These are phyloP conservation scores for Fusarium torulosum DNA, from an alignment of 2,329 filamentous ascomycete species.

Conservation along the genomic window DNA sequence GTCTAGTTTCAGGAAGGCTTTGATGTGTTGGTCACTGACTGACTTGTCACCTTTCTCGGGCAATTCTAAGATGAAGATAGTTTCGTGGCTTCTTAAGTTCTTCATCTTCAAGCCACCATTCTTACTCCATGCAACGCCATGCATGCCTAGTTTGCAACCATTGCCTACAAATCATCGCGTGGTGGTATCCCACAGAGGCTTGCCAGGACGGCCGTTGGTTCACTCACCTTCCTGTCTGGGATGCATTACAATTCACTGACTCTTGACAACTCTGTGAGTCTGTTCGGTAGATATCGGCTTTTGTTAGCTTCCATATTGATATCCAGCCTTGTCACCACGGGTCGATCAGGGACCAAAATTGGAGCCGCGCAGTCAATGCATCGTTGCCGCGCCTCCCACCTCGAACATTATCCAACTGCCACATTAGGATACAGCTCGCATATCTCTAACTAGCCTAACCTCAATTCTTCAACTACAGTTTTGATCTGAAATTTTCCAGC, in stretches of 20 bases:
- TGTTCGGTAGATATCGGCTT: constrained; percentile 23
- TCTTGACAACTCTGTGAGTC: constrained; percentile 21
- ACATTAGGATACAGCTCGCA: constrained; percentile 16
- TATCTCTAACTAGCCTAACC: constrained; percentile 49
- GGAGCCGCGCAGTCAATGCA: constrained; percentile 18
- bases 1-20: constrained; percentile 7
- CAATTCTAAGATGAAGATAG: not conserved
- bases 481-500: constrained; percentile 63
- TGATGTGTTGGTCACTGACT: constrained; percentile 9
- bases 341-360: constrained; percentile 44
- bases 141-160: not conserved
- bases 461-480: constrained; percentile 58
- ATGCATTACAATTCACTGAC: constrained; percentile 10
- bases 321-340: constrained; percentile 11
- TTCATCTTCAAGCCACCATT: constrained; percentile 12
- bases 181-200: constrained; percentile 3
- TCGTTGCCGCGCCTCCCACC: not conserved
- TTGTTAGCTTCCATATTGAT: constrained; percentile 1
- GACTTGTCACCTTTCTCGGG: constrained; percentile 1
- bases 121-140: constrained; percentile 10
- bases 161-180: constrained; percentile 17
- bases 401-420: constrained; percentile 25
- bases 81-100: constrained; percentile 27
- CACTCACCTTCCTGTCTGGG: constrained; percentile 38
- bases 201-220: constrained; percentile 11